These are phyloP conservation scores for Diaporthe humulicola DNA, from an alignment of 2,329 filamentous ascomycete species.

Conservation along the genomic window DNA sequence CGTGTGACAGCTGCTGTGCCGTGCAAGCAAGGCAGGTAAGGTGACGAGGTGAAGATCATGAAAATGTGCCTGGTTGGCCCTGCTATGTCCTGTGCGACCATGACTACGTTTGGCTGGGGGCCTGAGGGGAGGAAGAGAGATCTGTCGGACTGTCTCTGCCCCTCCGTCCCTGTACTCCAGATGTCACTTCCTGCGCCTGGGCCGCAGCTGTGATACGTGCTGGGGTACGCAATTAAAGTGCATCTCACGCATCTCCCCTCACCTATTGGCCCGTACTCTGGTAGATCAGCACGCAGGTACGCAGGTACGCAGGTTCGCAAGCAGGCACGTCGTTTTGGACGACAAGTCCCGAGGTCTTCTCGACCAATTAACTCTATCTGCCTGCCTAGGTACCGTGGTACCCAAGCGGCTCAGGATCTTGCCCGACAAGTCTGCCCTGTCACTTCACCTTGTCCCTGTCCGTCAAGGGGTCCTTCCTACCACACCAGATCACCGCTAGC, in stretches of 20 bases:
- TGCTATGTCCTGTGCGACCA: constrained; percentile 14
- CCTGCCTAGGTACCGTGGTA: no score
- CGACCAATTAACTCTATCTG: constrained; percentile 15
- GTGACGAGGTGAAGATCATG: constrained; percentile 23
- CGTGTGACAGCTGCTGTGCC: constrained; percentile 24
- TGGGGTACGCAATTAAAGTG: constrained; percentile 3
- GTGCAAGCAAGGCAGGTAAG: constrained; percentile 19
- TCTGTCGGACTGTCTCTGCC: not conserved
- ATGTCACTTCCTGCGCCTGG: not conserved
- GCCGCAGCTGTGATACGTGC: not conserved
- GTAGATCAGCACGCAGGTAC: constrained; percentile 6
- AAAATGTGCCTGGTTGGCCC: constrained; percentile 15
- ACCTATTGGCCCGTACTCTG: not conserved
- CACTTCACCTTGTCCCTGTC: constrained; percentile 1
- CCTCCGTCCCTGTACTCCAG: not conserved
- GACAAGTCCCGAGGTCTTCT: constrained; percentile 10
- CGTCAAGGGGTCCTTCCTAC: constrained; percentile 28
- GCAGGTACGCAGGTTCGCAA: not conserved
- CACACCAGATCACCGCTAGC: not conserved
- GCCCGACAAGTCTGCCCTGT: constrained; percentile 14
- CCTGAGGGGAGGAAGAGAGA: not conserved
- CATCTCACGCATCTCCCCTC: not conserved
- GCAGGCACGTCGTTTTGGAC: not conserved
- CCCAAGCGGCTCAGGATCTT: constrained; percentile 32
- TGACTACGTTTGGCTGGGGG: constrained; percentile 7